phyloP scores from a whole-genome alignment of 75 land plant species.

The Sequoia sempervirens region DNA sequence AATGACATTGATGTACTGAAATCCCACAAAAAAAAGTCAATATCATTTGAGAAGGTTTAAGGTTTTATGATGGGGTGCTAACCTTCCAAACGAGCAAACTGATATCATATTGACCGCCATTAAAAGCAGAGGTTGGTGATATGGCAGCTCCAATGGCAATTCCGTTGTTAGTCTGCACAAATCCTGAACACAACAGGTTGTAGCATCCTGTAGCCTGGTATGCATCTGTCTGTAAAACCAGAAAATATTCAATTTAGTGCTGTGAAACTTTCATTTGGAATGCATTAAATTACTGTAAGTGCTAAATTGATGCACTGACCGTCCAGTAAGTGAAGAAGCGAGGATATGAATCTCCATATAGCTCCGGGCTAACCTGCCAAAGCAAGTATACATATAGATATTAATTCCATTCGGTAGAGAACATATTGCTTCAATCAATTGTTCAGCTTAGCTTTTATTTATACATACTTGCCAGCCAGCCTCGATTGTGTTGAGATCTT shows the following conservation, averaged over 20 bases:
- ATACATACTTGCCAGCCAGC: constrained; percentile 86
- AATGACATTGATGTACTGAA: background rate
- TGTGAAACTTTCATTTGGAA: background rate
- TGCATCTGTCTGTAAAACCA: constrained; percentile 64
- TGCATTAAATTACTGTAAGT: background rate
- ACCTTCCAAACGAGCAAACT: constrained; percentile 88
- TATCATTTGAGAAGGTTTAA: background rate
- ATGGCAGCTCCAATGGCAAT: constrained; percentile 92
- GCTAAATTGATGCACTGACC: constrained; percentile 26
- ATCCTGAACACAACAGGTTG: constrained; percentile 90
- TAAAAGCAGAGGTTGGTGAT: constrained; percentile 58
- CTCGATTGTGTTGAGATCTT: constrained; percentile 84
- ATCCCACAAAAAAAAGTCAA: background rate
- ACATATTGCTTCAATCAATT: background rate
- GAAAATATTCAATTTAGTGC: background rate
- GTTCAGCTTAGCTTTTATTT: background rate
- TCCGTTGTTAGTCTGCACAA: constrained; percentile 75
- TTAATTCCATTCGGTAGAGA: background rate
- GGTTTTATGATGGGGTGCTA: background rate
- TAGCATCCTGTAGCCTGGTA: constrained; percentile 94
- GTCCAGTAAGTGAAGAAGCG: constrained; percentile 96
- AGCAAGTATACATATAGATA: background rate
- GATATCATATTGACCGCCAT: constrained; percentile 80
- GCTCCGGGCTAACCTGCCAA: constrained; percentile 80
- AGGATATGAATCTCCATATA: constrained; percentile 83